phyloP scores from a whole-genome alignment of 768 basidiomycete species.

The Tephrocybe sp. region DNA sequence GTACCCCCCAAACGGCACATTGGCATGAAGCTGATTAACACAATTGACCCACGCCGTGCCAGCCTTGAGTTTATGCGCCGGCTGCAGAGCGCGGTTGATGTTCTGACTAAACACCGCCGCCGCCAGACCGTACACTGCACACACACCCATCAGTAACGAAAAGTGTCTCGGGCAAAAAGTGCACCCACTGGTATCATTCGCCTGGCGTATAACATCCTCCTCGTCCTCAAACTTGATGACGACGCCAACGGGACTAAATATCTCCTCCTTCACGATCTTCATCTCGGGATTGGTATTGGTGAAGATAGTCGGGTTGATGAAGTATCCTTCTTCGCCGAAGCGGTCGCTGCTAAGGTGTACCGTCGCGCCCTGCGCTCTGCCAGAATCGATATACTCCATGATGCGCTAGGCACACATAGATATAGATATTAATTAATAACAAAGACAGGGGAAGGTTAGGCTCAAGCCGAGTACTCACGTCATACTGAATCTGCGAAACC shows the following conservation, averaged over 20 bases:
- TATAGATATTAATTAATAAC: not conserved
- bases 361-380: conserved; percentile 55
- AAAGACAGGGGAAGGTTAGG: not conserved
- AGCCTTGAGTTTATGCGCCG: conserved; percentile 74
- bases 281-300: conserved; percentile 60
- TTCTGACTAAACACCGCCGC: conserved; percentile 84
- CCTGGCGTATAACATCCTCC: conserved; percentile 58
- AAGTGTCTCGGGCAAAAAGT: not conserved
- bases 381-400: conserved; percentile 65
- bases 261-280: conserved; percentile 69
- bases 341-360: conserved; percentile 60
- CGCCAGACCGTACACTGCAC: conserved; percentile 73
- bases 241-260: conserved; percentile 75
- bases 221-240: conserved; percentile 66
- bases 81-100: conserved; percentile 69
- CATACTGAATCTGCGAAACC: not conserved
- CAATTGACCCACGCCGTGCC: conserved; percentile 79
- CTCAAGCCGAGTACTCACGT: not conserved
- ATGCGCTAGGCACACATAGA: conserved; percentile 52
- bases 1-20: conserved; percentile 83
- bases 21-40: conserved; percentile 47
- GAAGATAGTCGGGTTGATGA: conserved; percentile 69
- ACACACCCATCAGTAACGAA: not conserved
- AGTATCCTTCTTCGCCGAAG: conserved; percentile 49
- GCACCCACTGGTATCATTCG: conserved; percentile 68